Evolutionary conservation across 2,329 filamentous ascomycete species (phyloP), one percentile per base, ranked within the genome.

Genomic region (Diaporthe eres): DNA sequence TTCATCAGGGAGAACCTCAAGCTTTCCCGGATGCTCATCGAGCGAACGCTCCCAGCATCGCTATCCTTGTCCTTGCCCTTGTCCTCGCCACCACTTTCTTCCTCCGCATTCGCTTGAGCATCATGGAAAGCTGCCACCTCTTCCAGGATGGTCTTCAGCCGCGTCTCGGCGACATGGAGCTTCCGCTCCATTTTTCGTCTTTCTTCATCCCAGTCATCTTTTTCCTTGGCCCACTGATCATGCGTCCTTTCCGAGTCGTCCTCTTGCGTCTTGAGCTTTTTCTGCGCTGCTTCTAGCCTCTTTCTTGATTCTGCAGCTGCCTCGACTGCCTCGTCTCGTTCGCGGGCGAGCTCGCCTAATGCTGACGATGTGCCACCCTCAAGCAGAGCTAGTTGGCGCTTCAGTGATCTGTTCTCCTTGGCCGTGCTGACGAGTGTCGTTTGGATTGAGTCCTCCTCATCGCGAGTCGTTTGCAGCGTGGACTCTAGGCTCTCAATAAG

Each of bases 291-390:
- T 25, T 98, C 96, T 1, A 98, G 88, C 78, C 95, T 93, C 81
- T 91, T 93, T 80, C 91, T 94, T 25, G 94, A 86, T 79, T 98
- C 96, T 1, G 89, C 84, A 53, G 91, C 90, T 2, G 90, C 90
- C 75, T 95, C 93, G 13, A 96, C 90, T 8, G 95, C 94, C 77
- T 95, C 93, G 78, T 99, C 96, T 67, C 96, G 91, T 85, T 99
- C 97, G 70, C 92, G 92, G 22, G 93, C 92, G 65, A 99, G 86
- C 80, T 97, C 95, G 67, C 94, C 92, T 13, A 98, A 87, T 1
- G 96, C 96, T 17, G 95, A 96, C 4, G 95, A 93, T 0, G 95
- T 95, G 19, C 96, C 96, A 58, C 94, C 95, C 84, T 99, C 97
- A 8, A 98, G 88, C 63, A 97, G 88, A 72, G 96, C 92, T 77